phyloP scores from a whole-genome alignment of 2,329 filamentous ascomycete species.

The Paracorniculantispora psalliotae region DNA sequence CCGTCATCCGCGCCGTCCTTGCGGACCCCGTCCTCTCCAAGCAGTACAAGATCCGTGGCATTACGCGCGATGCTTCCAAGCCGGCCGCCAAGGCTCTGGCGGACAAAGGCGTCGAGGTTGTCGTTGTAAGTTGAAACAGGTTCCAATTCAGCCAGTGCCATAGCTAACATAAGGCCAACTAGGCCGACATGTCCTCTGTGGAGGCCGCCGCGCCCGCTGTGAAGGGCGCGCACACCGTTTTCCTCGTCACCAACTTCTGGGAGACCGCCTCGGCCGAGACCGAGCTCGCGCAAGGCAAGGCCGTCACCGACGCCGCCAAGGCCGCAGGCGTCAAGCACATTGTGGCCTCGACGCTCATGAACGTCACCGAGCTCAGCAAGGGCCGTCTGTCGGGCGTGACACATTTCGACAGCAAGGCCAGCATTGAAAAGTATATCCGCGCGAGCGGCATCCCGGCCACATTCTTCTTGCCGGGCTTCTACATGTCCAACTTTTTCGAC shows the following conservation, averaged over 20 bases:
- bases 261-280: slow-evolving; percentile 28
- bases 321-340: slow-evolving; percentile 39
- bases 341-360: slow-evolving; percentile 41
- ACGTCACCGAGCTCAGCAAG: slow-evolving; percentile 32
- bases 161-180: not conserved
- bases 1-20: slow-evolving; percentile 41
- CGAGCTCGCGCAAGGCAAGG: slow-evolving; percentile 39
- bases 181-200: slow-evolving; percentile 38
- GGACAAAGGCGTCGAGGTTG: slow-evolving; percentile 38
- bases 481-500: slow-evolving; percentile 46
- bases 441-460: slow-evolving; percentile 41
- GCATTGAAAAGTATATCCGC: slow-evolving; percentile 53
- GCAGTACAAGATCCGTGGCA: slow-evolving; percentile 40
- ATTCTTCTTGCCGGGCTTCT: slow-evolving; percentile 48
- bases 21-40: slow-evolving; percentile 39
- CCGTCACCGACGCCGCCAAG: slow-evolving; percentile 41
- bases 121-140: slow-evolving; percentile 26
- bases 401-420: slow-evolving; percentile 54
- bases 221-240: slow-evolving; percentile 39
- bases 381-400: slow-evolving; percentile 34
- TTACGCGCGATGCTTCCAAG: slow-evolving; percentile 42
- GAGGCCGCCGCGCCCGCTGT: slow-evolving; percentile 33
- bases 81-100: slow-evolving; percentile 34
- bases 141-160: not conserved
- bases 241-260: slow-evolving; percentile 36